phyloP scores from a whole-genome alignment of 2,329 filamentous ascomycete genomes.

The Trichoderma hamatum region DNA sequence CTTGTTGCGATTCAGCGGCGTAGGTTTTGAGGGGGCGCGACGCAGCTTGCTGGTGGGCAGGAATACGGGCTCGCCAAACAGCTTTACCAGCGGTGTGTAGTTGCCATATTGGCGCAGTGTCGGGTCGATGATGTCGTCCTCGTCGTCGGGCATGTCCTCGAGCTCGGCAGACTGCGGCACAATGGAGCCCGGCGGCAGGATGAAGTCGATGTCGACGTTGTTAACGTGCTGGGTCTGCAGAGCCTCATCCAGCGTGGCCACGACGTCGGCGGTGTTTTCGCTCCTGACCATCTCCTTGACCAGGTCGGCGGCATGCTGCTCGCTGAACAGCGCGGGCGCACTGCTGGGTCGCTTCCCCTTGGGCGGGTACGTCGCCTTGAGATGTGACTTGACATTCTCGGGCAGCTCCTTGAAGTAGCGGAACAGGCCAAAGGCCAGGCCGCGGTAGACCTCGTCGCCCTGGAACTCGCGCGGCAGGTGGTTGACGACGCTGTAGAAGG shows the following conservation, averaged over 20 bases:
- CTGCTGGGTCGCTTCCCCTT: slow-evolving; percentile 62
- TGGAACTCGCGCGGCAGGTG: slow-evolving; percentile 91
- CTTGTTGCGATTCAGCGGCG: slow-evolving; percentile 74
- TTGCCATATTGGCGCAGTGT: slow-evolving; percentile 71
- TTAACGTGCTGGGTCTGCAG: slow-evolving; percentile 80
- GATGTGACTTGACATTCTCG: slow-evolving; percentile 70
- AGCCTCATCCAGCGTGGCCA: slow-evolving; percentile 72
- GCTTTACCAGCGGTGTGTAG: slow-evolving; percentile 75
- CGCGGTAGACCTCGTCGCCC: slow-evolving; percentile 90
- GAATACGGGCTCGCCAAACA: slow-evolving; percentile 83
- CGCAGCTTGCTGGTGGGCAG: slow-evolving; percentile 82
- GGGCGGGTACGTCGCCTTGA: slow-evolving; percentile 62
- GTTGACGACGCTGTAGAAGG: slow-evolving; percentile 87
- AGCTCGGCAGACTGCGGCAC: slow-evolving; percentile 63
- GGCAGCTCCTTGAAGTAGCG: slow-evolving; percentile 94
- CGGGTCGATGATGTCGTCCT: slow-evolving; percentile 68
- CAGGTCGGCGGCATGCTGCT: slow-evolving; percentile 90
- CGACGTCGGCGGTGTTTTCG: slow-evolving; percentile 73
- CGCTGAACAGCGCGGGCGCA: slow-evolving; percentile 74
- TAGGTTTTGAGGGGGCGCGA: slow-evolving; percentile 84
- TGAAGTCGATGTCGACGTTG: slow-evolving; percentile 85
- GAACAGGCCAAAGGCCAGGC: slow-evolving; percentile 85
- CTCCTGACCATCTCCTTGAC: slow-evolving; percentile 82
- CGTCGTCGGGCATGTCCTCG: slow-evolving; percentile 62
- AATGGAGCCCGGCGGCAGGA: slow-evolving; percentile 78